Conservation (phyloP, 2,329 filamentous ascomycete genomes). For the Fusarium graminum region DNA sequence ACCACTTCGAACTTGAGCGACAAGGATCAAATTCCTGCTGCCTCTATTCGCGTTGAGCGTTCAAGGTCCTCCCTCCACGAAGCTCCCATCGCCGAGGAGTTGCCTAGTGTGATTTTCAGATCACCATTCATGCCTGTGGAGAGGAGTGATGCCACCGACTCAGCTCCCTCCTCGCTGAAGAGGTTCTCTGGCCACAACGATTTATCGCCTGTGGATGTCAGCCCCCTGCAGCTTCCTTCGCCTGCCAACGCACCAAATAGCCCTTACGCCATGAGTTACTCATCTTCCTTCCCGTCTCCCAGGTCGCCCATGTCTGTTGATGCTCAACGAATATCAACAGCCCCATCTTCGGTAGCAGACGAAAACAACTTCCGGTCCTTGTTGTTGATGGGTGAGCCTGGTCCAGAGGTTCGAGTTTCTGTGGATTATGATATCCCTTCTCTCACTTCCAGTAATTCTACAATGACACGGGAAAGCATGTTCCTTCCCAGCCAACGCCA, state of each 20-base stretch:
- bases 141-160: constrained; percentile 55
- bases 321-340: constrained; percentile 78
- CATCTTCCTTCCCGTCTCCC: constrained; percentile 78
- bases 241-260: constrained; percentile 66
- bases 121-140: constrained; percentile 54
- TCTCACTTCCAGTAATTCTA: constrained; percentile 80
- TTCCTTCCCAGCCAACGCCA: constrained; percentile 61
- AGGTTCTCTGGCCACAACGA: constrained; percentile 60
- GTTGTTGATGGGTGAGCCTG: constrained; percentile 76
- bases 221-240: constrained; percentile 60
- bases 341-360: constrained; percentile 79
- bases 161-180: constrained; percentile 61
- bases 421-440: constrained; percentile 79
- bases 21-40: constrained; percentile 47
- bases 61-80: constrained; percentile 66
- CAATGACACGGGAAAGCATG: constrained; percentile 77
- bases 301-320: constrained; percentile 78
- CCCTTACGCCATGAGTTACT: constrained; percentile 73
- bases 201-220: constrained; percentile 64
- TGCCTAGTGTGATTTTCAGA: constrained; percentile 56
- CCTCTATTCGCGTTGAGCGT: constrained; percentile 60
- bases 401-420: constrained; percentile 78
- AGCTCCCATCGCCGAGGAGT: constrained; percentile 64
- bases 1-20: constrained; percentile 63
- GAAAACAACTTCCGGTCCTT: constrained; percentile 78